Evolutionary conservation across 805 yeast species (phyloP).

Genomic region (Hermanozyma aechmeae): DNA sequence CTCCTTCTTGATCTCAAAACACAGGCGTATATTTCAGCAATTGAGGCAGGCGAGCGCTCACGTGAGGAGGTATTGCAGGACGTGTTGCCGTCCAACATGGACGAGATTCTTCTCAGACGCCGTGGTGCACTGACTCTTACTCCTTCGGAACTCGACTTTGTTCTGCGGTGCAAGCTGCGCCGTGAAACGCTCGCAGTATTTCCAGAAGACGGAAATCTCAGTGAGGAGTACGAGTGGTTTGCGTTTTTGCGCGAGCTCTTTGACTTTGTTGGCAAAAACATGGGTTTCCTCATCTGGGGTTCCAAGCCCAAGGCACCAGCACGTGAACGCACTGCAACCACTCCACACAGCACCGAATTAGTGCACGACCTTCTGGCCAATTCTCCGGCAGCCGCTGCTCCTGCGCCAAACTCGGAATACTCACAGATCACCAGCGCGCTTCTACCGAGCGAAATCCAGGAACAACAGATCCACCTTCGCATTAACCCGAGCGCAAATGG

Average conservation of each 20-base stretch:
- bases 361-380: too few species aligned
- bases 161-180: conserved; percentile 63
- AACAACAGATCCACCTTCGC: conserved; percentile 32
- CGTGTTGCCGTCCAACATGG: conserved; percentile 62
- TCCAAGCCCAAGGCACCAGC: conserved; percentile 25
- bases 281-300: conserved; percentile 69
- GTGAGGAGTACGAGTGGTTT: conserved; percentile 79
- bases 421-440: conserved; percentile 17
- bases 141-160: conserved; percentile 74
- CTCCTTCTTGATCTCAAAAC: conserved; percentile 84
- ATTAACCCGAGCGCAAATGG: conserved; percentile 19
- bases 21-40: conserved; percentile 86
- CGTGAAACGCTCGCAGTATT: conserved; percentile 48
- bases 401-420: neutral
- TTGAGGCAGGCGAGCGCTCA: conserved; percentile 55
- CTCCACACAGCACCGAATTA: conserved; percentile 10
- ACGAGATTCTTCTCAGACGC: conserved; percentile 33
- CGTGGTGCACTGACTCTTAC: conserved; percentile 37
- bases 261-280: conserved; percentile 68
- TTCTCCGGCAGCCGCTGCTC: neutral
- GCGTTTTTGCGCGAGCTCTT: conserved; percentile 70
- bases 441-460: conserved; percentile 35
- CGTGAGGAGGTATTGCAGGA: conserved; percentile 62
- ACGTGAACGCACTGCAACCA: neutral
- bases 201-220: conserved; percentile 40